phyloP scores from a whole-genome alignment of 441 rosid genomes.

The Geranium incanum region DNA sequence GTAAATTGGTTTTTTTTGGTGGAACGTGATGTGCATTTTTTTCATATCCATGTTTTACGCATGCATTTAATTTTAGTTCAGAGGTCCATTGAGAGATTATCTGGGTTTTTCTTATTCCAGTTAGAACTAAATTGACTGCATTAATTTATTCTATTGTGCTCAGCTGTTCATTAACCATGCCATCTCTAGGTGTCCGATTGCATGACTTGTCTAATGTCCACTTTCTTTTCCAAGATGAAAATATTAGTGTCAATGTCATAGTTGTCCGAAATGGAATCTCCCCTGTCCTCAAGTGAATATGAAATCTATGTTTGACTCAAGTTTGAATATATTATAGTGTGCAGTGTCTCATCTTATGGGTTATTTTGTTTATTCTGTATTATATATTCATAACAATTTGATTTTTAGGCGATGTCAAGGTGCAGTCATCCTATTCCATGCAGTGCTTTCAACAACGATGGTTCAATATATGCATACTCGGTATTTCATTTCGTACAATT shows the following conservation, averaged over 20 bases:
- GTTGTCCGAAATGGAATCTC: neutral
- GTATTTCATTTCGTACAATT: constrained; percentile 25
- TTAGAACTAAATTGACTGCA: neutral
- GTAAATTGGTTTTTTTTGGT: neutral
- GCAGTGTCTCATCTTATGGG: neutral
- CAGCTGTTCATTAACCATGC: neutral
- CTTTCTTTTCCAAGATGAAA: neutral
- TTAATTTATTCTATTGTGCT: neutral
- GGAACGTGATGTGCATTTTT: neutral
- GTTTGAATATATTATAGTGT: neutral
- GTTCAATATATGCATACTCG: constrained; percentile 81
- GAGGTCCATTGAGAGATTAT: neutral
- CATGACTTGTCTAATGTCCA: constrained; percentile 4
- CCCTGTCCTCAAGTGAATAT: neutral
- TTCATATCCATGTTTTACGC: too few relatives aligned
- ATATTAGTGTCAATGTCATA: neutral
- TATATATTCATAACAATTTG: constrained; percentile 1
- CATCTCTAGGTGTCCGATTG: neutral
- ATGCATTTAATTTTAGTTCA: neutral
- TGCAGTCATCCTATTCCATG: constrained; percentile 79
- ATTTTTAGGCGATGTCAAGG: constrained; percentile 78
- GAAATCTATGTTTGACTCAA: neutral
- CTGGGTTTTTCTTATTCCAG: neutral
- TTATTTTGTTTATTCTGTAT: neutral
- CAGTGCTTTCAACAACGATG: constrained; percentile 83